These are phyloP conservation scores for Leccinum griseonigrum DNA, from an alignment of 1,284 basidiomycete genomes.

Conservation along the genomic window DNA sequence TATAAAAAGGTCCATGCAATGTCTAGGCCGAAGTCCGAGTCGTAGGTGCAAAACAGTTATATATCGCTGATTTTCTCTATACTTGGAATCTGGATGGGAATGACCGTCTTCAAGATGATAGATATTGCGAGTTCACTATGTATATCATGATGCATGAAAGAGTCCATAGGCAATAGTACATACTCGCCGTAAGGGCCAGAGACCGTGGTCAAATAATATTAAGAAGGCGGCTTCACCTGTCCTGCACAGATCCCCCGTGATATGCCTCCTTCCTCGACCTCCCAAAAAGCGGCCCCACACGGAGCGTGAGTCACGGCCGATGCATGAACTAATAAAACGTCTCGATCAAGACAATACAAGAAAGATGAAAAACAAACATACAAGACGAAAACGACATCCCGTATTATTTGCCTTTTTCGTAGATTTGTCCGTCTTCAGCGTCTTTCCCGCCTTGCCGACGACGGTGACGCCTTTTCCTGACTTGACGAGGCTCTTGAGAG, in stretches of 20 bases:
- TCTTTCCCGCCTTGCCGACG: conserved; percentile 67
- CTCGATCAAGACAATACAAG: neutral
- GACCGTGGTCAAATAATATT: neutral
- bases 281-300: neutral
- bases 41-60: neutral
- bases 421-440: conserved; percentile 2
- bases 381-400: neutral
- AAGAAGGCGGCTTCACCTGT: too few species aligned
- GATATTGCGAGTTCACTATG: too few species aligned
- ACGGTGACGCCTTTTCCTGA: conserved; percentile 85
- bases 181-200: neutral
- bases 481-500: conserved; percentile 78
- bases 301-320: neutral
- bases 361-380: conserved; percentile 3
- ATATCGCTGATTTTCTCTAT: neutral
- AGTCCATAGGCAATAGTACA: neutral
- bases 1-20: neutral
- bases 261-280: neutral
- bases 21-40: neutral
- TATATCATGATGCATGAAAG: too few species aligned
- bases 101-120: neutral
- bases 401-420: conserved; percentile 18
- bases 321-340: neutral
- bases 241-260: neutral
- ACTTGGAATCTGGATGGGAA: neutral